phyloP scores from a whole-genome alignment of 768 basidiomycete genomes.

The Lactifluus echinatus region DNA sequence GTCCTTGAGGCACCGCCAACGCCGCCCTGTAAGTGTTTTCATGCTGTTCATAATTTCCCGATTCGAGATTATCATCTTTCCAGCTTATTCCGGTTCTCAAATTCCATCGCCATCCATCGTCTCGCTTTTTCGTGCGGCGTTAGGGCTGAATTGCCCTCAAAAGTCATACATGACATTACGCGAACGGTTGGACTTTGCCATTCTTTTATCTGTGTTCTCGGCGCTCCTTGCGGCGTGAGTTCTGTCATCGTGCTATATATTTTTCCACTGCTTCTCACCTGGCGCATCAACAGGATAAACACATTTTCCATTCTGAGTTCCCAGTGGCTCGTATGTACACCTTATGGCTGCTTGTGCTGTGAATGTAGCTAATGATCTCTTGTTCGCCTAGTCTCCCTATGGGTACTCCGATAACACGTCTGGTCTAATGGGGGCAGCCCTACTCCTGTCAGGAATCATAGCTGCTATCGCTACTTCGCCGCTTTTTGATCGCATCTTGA shows the following conservation, averaged over 20 bases:
- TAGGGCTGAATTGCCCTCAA: constrained; percentile 32
- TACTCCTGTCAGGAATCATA: constrained; percentile 64
- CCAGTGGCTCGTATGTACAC: constrained; percentile 52
- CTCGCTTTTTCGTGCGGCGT: constrained; percentile 46
- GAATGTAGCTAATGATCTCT: background rate
- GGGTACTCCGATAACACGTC: constrained; percentile 62
- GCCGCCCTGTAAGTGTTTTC: constrained; percentile 56
- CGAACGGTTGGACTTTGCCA: constrained; percentile 64
- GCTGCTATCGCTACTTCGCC: constrained; percentile 63
- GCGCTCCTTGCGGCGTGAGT: constrained; percentile 55
- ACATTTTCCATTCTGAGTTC: constrained; percentile 57
- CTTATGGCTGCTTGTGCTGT: background rate
- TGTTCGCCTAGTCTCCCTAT: constrained; percentile 44
- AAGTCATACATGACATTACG: constrained; percentile 51
- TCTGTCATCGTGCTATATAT: background rate
- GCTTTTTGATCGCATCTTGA: constrained; percentile 76
- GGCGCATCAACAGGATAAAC: constrained; percentile 37
- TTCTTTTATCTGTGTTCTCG: constrained; percentile 54
- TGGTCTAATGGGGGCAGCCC: constrained; percentile 61
- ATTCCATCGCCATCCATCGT: constrained; percentile 38
- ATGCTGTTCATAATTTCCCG: background rate
- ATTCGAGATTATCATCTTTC: background rate
- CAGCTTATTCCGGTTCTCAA: constrained; percentile 63
- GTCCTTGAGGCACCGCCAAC: constrained; percentile 56
- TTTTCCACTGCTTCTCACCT: background rate